Evolutionary conservation across 352 stramenopile genomes (phyloP).

Genomic region (Phytophthora sp.): DNA sequence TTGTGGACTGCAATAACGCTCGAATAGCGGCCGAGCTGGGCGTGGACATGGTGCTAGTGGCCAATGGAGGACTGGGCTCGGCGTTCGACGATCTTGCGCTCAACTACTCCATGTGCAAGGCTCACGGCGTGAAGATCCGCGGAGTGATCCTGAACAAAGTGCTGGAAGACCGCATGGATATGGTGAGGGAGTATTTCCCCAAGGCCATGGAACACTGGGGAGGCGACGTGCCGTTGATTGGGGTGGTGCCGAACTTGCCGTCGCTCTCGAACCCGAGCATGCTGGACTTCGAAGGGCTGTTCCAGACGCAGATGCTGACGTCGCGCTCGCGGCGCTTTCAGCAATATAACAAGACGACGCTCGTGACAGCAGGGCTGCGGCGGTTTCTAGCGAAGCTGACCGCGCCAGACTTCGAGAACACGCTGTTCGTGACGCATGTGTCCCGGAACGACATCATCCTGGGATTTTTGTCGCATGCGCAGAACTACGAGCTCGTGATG

Average conservation of each 20-base stretch:
- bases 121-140: conserved; percentile 93
- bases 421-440: conserved; percentile 90
- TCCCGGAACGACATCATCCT: conserved; percentile 92
- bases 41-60: conserved; percentile 95
- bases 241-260: conserved; percentile 83
- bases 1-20: conserved; percentile 97
- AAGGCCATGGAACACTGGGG: conserved; percentile 83
- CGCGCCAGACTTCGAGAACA: conserved; percentile 74
- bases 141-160: conserved; percentile 98
- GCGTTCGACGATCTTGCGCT: conserved; percentile 94
- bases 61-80: conserved; percentile 95
- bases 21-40: conserved; percentile 92
- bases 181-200: conserved; percentile 88
- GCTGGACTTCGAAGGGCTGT: conserved; percentile 91
- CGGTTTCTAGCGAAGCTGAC: conserved; percentile 85
- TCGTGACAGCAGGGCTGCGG: conserved; percentile 88
- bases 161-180: conserved; percentile 74
- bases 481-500: conserved; percentile 75
- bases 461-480: conserved; percentile 81
- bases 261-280: conserved; percentile 83
- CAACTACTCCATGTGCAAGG: conserved; percentile 93
- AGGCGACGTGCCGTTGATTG: conserved; percentile 72
- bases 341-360: conserved; percentile 76
- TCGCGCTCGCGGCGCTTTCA: conserved; percentile 64
- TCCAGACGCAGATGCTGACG: conserved; percentile 72